These are phyloP conservation scores for Inosperma sp. DNA, from an alignment of 768 basidiomycete species.

Conservation along the genomic window DNA sequence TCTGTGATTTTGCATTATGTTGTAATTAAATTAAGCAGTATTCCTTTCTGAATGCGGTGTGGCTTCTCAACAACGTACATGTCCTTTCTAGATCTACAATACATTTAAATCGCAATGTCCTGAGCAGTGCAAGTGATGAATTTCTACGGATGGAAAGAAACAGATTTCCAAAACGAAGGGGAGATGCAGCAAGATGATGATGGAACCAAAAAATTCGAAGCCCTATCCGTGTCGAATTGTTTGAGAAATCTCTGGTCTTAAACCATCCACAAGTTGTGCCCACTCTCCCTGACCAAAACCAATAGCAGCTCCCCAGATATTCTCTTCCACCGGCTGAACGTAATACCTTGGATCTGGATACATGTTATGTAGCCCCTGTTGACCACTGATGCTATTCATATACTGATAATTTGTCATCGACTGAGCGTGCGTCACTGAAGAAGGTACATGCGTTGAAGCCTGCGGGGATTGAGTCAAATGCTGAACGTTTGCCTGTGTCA, in stretches of 20 bases:
- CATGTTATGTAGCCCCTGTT: conserved; percentile 25
- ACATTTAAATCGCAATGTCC: no score
- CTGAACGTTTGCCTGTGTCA: conserved; percentile 2
- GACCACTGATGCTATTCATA: conserved; percentile 5
- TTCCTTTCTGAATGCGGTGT: no score
- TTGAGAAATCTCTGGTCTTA: conserved; percentile 43
- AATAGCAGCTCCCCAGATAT: conserved; percentile 71
- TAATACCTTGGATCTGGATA: conserved; percentile 45
- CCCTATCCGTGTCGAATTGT: conserved; percentile 33
- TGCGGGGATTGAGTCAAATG: conserved; percentile 7
- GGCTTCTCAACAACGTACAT: no score
- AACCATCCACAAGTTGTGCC: conserved; percentile 57
- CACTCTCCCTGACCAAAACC: conserved; percentile 78
- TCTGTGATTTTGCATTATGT: background rate
- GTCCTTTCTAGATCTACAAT: conserved; percentile 7
- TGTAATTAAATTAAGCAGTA: conserved; percentile 3
- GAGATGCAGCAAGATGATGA: conserved; percentile 11
- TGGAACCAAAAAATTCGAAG: conserved; percentile 11
- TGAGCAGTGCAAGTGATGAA: no score
- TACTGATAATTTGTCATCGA: conserved; percentile 4
- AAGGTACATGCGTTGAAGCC: conserved; percentile 5
- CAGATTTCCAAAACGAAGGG: conserved; percentile 14
- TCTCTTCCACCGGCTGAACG: conserved; percentile 55
- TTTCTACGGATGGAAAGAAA: conserved; percentile 17
- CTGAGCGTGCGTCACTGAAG: conserved; percentile 3